phyloP scores from a whole-genome alignment of 1,284 basidiomycete genomes.

The Trichosporon coremiiforme region DNA sequence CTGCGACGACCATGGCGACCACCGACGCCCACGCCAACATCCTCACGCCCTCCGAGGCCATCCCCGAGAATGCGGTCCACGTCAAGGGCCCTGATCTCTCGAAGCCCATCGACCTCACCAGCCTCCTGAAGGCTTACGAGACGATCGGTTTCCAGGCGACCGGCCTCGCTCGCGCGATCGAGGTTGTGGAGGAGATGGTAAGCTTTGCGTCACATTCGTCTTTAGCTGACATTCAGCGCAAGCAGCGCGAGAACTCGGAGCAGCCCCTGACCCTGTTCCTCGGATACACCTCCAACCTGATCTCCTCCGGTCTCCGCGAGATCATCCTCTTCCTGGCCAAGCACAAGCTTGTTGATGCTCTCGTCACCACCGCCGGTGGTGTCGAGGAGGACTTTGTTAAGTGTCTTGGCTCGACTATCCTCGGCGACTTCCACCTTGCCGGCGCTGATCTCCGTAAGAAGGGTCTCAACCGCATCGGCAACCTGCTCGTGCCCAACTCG shows the following conservation, averaged over 20 bases:
- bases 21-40: conserved; percentile 63
- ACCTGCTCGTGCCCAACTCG: conserved; percentile 94
- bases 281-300: conserved; percentile 97
- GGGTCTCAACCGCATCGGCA: conserved; percentile 98
- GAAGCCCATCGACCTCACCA: conserved; percentile 66
- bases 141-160: conserved; percentile 96
- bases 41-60: conserved; percentile 73
- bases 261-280: conserved; percentile 74
- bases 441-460: conserved; percentile 82
- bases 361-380: conserved; percentile 97
- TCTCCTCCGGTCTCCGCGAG: conserved; percentile 95
- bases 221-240: conserved; percentile 37
- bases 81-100: conserved; percentile 90
- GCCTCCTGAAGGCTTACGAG: conserved; percentile 77
- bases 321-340: conserved; percentile 91
- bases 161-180: conserved; percentile 80
- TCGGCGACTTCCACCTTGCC: conserved; percentile 90
- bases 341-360: conserved; percentile 82
- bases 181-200: conserved; percentile 56
- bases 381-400: conserved; percentile 99
- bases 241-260: conserved; percentile 45
- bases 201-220: conserved; percentile 33
- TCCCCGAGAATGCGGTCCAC: conserved; percentile 70
- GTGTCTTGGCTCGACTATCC: conserved; percentile 91
- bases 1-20: conserved; percentile 28